A percentile compares a stretch with the other conserved stretches of the same genome.
These are phyloP conservation scores for Trichoderma arundinaceum DNA, from an alignment of 2,329 filamentous ascomycete species.

Conservation along the genomic window DNA sequence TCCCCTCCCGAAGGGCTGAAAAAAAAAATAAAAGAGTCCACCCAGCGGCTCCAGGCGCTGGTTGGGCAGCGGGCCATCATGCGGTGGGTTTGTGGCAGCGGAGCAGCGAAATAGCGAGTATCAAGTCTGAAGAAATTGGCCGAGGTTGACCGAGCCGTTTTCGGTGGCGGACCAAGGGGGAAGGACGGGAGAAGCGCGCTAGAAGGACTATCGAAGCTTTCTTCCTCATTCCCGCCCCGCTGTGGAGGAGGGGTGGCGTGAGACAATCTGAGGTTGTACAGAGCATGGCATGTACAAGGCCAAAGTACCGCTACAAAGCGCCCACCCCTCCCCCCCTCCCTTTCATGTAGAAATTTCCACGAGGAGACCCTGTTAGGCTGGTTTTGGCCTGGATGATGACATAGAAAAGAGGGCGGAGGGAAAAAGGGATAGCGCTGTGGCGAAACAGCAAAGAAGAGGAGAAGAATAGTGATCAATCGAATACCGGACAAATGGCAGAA, in stretches of 20 bases:
- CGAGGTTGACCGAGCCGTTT: constrained; percentile 27
- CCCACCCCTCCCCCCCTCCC: constrained; percentile 19
- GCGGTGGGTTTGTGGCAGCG: constrained; percentile 21
- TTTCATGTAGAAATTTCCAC: constrained; percentile 23
- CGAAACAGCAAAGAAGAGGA: not conserved
- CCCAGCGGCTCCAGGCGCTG: constrained; percentile 11
- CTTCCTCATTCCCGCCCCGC: constrained; percentile 5
- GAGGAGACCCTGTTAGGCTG: constrained; percentile 30
- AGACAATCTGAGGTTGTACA: constrained; percentile 17
- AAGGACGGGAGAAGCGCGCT: constrained; percentile 32
- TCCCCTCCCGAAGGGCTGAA: constrained; percentile 15
- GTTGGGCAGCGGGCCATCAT: constrained; percentile 12
- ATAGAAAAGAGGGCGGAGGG: constrained; percentile 6
- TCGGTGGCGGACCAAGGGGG: constrained; percentile 24
- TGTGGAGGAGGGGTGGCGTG: constrained; percentile 8
- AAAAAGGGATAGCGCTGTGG: constrained; percentile 10
- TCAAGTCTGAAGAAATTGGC: constrained; percentile 29
- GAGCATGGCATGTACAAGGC: not conserved
- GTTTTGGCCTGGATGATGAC: constrained; percentile 20
- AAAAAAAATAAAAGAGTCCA: not conserved
- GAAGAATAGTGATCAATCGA: not conserved
- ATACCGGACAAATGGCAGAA: not conserved
- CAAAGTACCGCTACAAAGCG: not conserved
- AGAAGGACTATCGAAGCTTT: constrained; percentile 32
- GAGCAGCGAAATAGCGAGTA: constrained; percentile 25